phyloP scores from a whole-genome alignment of 345 rosid genomes.

The Anastatica hierochuntica region DNA sequence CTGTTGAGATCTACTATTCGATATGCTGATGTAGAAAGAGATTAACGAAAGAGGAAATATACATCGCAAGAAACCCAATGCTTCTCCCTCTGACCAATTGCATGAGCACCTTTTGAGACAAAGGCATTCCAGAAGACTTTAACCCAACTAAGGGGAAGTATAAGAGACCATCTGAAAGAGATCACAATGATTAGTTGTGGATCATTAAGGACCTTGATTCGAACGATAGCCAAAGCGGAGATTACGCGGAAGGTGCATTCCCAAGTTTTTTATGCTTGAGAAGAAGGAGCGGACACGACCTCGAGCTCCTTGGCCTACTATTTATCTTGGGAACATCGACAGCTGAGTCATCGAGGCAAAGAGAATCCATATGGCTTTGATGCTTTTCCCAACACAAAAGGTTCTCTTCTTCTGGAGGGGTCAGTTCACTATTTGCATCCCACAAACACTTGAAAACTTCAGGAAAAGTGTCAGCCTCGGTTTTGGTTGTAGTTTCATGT shows the following conservation, averaged over 20 bases:
- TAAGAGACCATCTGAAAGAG: constrained; percentile 68
- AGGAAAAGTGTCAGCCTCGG: constrained; percentile 9
- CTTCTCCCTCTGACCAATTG: constrained; percentile 79
- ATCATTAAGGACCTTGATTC: constrained; percentile 1
- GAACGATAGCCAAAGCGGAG: constrained; percentile 9
- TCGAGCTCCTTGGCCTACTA: constrained; percentile 37
- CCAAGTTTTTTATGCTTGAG: constrained; percentile 40
- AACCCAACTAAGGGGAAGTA: constrained; percentile 78
- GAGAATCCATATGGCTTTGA: constrained; percentile 35
- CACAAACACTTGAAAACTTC: constrained; percentile 39
- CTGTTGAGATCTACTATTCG: not conserved
- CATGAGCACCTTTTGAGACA: constrained; percentile 61
- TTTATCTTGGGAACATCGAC: constrained; percentile 20
- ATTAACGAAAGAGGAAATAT: constrained; percentile 14
- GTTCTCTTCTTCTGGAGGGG: constrained; percentile 53
- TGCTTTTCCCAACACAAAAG: constrained; percentile 56
- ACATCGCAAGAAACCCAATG: constrained; percentile 79
- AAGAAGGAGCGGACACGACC: constrained; percentile 60
- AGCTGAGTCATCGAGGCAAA: constrained; percentile 42
- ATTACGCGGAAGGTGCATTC: constrained; percentile 44
- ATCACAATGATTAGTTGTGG: not conserved
- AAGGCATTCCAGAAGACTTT: constrained; percentile 61
- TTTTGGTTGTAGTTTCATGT: constrained; percentile 17
- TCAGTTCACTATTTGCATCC: constrained; percentile 43
- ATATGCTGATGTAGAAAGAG: too few species aligned